These are phyloP conservation scores for Luffa aegyptiaca DNA, from an alignment of 306 rosid species.

Conservation along the genomic window DNA sequence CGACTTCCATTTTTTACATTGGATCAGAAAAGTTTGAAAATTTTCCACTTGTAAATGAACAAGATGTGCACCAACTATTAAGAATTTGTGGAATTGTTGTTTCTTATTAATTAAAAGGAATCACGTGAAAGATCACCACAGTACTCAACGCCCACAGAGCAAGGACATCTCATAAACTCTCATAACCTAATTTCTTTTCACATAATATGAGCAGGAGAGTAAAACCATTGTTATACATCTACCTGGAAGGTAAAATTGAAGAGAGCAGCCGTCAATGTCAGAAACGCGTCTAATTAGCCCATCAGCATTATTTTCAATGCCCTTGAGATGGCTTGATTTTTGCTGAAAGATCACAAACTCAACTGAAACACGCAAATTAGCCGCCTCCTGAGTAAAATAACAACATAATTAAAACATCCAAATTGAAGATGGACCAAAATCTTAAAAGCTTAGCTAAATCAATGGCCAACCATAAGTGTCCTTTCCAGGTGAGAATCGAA, in stretches of 20 bases:
- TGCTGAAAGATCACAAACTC: constrained; percentile 61
- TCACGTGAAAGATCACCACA: constrained; percentile 3
- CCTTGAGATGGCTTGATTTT: constrained; percentile 46
- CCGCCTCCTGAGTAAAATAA: constrained; percentile 40
- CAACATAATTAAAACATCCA: background rate
- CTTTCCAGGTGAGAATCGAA: constrained; percentile 39
- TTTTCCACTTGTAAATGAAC: background rate
- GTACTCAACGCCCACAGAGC: background rate
- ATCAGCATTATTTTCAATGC: constrained; percentile 31
- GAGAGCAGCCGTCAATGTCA: constrained; percentile 58
- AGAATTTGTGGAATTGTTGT: background rate
- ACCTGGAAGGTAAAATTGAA: constrained; percentile 56
- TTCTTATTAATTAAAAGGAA: background rate
- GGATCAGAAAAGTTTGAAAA: background rate
- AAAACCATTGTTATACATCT: constrained; percentile 22
- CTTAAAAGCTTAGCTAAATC: background rate
- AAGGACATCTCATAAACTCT: background rate
- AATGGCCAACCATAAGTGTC: constrained; percentile 41
- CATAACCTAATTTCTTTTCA: background rate
- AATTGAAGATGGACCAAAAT: background rate
- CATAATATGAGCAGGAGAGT: background rate
- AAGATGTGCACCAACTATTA: background rate
- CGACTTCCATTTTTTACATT: background rate
- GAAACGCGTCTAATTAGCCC: constrained; percentile 40
- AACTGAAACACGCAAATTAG: constrained; percentile 55